Evolutionary conservation across 176 grass and related monocot genomes (phyloP), one percentile per base, ranked within the genome.

Genomic region (Dactylis glomerata): DNA sequence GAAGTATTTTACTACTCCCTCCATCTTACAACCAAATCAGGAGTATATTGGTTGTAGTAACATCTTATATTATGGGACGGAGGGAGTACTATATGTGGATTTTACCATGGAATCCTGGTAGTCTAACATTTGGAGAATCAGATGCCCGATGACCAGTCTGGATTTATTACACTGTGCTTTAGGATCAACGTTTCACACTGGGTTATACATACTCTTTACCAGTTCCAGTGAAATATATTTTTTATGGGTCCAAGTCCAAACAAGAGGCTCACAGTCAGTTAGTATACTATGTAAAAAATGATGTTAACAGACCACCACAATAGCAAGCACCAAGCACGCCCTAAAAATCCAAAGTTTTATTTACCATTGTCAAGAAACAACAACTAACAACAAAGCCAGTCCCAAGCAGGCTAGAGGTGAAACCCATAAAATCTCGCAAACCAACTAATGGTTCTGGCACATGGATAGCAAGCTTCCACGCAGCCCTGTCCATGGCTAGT

Each of bases 81-180:
- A 55, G 23, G 36, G 55, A 15, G 57, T 59, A 54, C 27, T 78
- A 36, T 4, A 44, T 34, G 34, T 83, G 36, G 54, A 67, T 74
- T 46, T 59, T 47, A 10, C 83, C 10, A 76, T 49, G 64, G 44
- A 76, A 28, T 65, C 37, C 12, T 19, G 66, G 36, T 67, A 64
- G 34, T 3, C 17, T 24, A 55, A 58, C 52, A 24, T 80, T 85
- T 69, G 31, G 28, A 64, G 71, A 75, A 68, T 14, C 8, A 86
- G 54, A 74, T 77, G 34, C 83, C 49, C 61, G 67, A 59, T 8
- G 55, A 23, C 55, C 54, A 42, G 55, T 20, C 37, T 61, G 8
- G 54, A 23, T 61, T 62, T 78, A 19, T 78, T 61, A 26, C 15
- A 65, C 77, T 45, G 38, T 78, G 58, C 27, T 80, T 47, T 47